phyloP scores from a whole-genome alignment of 2,329 filamentous ascomycete genomes.

The Tolypocladium sp. region DNA sequence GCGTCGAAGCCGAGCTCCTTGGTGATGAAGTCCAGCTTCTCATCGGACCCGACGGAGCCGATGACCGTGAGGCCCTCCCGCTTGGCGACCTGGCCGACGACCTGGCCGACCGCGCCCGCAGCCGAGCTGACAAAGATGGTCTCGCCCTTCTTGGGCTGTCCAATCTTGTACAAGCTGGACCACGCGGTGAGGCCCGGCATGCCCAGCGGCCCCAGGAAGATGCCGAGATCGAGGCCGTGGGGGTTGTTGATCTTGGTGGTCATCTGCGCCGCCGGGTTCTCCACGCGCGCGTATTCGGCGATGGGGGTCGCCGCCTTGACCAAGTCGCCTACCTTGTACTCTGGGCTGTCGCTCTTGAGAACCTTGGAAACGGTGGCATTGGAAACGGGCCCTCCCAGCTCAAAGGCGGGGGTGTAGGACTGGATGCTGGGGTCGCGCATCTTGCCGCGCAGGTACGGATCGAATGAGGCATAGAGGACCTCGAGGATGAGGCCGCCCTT shows the following conservation, averaged over 20 bases:
- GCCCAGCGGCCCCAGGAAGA: slow-evolving; percentile 64
- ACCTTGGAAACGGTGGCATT: slow-evolving; percentile 60
- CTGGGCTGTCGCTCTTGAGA: slow-evolving; percentile 54
- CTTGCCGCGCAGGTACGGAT: slow-evolving; percentile 75
- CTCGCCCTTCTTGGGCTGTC: slow-evolving; percentile 53
- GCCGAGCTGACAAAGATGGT: slow-evolving; percentile 78
- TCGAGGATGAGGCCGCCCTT: slow-evolving; percentile 60
- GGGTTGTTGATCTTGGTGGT: slow-evolving; percentile 59
- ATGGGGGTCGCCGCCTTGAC: slow-evolving; percentile 48
- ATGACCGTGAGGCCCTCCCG: slow-evolving; percentile 70
- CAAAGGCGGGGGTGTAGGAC: slow-evolving; percentile 48
- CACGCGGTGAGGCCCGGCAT: slow-evolving; percentile 59
- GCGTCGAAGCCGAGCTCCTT: slow-evolving; percentile 42
- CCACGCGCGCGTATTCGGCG: slow-evolving; percentile 59
- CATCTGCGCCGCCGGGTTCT: slow-evolving; percentile 28
- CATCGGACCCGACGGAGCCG: slow-evolving; percentile 69
- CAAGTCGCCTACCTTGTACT: slow-evolving; percentile 60
- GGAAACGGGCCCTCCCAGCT: slow-evolving; percentile 52
- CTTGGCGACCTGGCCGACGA: slow-evolving; percentile 79
- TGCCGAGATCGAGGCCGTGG: slow-evolving; percentile 51
- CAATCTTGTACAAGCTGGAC: slow-evolving; percentile 58
- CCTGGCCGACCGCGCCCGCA: slow-evolving; percentile 70
- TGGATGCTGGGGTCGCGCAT: slow-evolving; percentile 59
- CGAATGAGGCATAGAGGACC: slow-evolving; percentile 66
- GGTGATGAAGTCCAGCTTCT: slow-evolving; percentile 62